These are phyloP conservation scores for Toxoplasma gondii DNA, from an alignment of 169 alveolate genomes.

Conservation along the genomic window DNA sequence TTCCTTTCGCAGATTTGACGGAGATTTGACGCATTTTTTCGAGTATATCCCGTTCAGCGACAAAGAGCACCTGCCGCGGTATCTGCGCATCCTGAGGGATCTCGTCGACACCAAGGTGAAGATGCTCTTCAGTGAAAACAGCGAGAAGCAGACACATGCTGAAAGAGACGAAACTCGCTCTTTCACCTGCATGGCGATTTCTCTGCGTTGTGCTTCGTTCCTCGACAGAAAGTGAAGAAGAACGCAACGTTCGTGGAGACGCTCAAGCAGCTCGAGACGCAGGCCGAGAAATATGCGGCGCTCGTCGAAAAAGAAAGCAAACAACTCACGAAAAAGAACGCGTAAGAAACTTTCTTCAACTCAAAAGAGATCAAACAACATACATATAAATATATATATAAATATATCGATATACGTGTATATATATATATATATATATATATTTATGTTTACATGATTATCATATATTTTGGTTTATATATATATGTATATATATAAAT, in stretches of 20 bases:
- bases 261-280: background rate
- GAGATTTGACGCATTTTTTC: slow-evolving; percentile 58
- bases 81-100: slow-evolving; percentile 7
- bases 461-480: no score
- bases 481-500: no score
- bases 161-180: background rate
- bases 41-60: slow-evolving; percentile 66
- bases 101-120: slow-evolving; percentile 56
- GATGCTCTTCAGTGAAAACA: background rate
- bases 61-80: slow-evolving; percentile 42
- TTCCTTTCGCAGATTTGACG: slow-evolving; percentile 42
- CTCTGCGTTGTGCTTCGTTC: no score
- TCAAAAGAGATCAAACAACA: background rate
- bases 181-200: background rate
- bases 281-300: background rate
- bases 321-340: background rate
- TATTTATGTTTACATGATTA: no score
- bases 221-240: slow-evolving; percentile 13
- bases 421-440: no score
- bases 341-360: background rate
- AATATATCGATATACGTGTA: background rate
- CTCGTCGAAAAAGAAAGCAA: background rate
- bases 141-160: background rate
- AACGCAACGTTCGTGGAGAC: background rate
- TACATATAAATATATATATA: no score